Evolutionary conservation across 805 yeast species (phyloP).

Genomic region (Candida peoriensis): DNA sequence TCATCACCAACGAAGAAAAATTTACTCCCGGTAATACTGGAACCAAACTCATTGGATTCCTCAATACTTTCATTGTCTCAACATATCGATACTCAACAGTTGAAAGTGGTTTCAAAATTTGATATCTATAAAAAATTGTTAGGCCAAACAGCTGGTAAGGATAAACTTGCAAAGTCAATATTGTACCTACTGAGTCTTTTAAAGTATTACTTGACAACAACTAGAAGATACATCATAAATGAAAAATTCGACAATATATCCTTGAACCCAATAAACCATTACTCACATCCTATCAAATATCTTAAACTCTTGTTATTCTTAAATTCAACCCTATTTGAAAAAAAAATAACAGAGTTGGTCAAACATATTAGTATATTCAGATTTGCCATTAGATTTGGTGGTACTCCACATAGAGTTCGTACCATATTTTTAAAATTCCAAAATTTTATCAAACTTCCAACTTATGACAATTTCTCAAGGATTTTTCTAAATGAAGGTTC

Average conservation of each 20-base stretch:
- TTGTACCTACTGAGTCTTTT: conserved; percentile 55
- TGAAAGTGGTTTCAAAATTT: conserved; percentile 8
- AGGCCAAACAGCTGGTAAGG: conserved; percentile 61
- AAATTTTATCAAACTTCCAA: conserved; percentile 16
- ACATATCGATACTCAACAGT: background rate
- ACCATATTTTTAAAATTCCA: conserved; percentile 31
- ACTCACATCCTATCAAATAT: conserved; percentile 21
- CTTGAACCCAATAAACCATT: conserved; percentile 23
- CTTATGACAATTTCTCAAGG: conserved; percentile 18
- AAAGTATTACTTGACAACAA: conserved; percentile 39
- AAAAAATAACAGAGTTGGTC: conserved; percentile 39
- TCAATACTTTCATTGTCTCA: background rate
- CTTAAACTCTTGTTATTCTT: conserved; percentile 20
- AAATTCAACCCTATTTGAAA: conserved; percentile 27
- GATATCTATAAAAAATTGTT: conserved; percentile 50
- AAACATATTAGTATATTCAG: conserved; percentile 51
- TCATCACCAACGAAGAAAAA: background rate
- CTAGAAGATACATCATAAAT: conserved; percentile 27
- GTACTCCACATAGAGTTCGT: conserved; percentile 54
- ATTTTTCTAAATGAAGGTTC: conserved; percentile 39
- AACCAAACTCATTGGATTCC: background rate
- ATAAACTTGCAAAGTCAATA: conserved; percentile 59
- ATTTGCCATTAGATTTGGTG: conserved; percentile 66
- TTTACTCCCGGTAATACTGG: background rate
- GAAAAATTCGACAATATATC: conserved; percentile 25